Conservation (phyloP, 345 rosid species). For the Odontarrhena argentea region DNA sequence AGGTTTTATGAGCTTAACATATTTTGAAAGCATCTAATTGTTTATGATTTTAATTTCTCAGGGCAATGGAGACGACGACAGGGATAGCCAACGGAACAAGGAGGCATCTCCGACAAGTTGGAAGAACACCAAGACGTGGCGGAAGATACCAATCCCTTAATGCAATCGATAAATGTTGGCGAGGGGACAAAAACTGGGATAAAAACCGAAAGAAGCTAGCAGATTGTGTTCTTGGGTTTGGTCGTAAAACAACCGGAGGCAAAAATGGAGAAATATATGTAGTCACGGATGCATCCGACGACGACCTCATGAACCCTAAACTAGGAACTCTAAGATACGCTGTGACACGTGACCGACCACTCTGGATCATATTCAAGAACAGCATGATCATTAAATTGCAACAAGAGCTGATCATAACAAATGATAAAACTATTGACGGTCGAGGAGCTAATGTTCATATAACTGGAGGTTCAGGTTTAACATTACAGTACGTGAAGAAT, state of each 20-base stretch:
- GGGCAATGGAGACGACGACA: constrained; percentile 35
- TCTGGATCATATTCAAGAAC: constrained; percentile 69
- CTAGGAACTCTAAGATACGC: constrained; percentile 80
- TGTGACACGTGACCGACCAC: constrained; percentile 64
- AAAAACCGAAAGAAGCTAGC: constrained; percentile 56
- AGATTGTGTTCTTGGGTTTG: constrained; percentile 68
- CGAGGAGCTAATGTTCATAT: constrained; percentile 67
- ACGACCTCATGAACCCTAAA: constrained; percentile 52
- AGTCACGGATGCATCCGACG: constrained; percentile 62
- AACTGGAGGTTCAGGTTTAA: constrained; percentile 65
- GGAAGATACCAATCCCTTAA: constrained; percentile 55
- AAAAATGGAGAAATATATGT: constrained; percentile 52
- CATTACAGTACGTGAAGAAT: constrained; percentile 62
- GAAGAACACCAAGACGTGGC: background rate
- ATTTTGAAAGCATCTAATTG: constrained; percentile 1
- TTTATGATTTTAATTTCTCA: background rate
- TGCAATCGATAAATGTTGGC: constrained; percentile 68
- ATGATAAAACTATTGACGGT: constrained; percentile 74
- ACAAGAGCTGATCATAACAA: constrained; percentile 59
- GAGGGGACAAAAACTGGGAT: constrained; percentile 58
- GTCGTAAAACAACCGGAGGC: constrained; percentile 68
- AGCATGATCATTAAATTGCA: constrained; percentile 65
- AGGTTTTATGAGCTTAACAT: constrained; percentile 17
- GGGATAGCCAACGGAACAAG: constrained; percentile 50
- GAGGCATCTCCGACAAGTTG: constrained; percentile 41